phyloP scores from a whole-genome alignment of 2,329 filamentous ascomycete species.

The Fusarium brachygibbosum region DNA sequence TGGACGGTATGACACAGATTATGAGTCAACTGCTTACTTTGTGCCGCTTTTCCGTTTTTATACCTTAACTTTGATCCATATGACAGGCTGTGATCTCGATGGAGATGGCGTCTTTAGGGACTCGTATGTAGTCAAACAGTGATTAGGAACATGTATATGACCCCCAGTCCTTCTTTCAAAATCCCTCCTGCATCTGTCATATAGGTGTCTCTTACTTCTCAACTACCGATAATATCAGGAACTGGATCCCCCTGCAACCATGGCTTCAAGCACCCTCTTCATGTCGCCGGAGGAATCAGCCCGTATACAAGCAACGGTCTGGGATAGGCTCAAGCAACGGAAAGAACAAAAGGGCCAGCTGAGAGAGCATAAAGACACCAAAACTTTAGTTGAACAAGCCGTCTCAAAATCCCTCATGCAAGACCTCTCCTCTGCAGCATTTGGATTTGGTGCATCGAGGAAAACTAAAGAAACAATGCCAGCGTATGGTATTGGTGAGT shows the following conservation, averaged over 20 bases:
- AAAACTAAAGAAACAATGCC: conserved; percentile 44
- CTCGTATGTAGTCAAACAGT: not conserved
- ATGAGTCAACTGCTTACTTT: not conserved
- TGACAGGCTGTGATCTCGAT: not conserved
- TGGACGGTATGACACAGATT: not conserved
- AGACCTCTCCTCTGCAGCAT: conserved; percentile 48
- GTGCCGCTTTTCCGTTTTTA: rapidly evolving
- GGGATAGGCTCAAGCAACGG: conserved; percentile 43
- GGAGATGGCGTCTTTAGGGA: not conserved
- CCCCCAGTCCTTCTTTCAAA: rapidly evolving
- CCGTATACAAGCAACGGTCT: conserved; percentile 47
- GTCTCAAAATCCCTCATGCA: conserved; percentile 51
- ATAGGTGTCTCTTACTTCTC: rapidly evolving
- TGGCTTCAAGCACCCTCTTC: conserved; percentile 46
- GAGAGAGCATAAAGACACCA: conserved; percentile 40
- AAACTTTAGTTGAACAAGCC: conserved; percentile 45
- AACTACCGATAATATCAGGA: rapidly evolving
- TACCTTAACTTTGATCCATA: rapidly evolving
- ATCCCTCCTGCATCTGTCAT: rapidly evolving
- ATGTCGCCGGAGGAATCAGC: conserved; percentile 51
- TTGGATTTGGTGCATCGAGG: conserved; percentile 28
- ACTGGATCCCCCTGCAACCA: rapidly evolving
- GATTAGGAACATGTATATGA: not conserved
- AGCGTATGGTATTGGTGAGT: conserved; percentile 48
- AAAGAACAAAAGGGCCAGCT: conserved; percentile 34